Base-by-base conservation (phyloP, 2,329 filamentous ascomycete species). In the Penicillium crustosum region DNA sequence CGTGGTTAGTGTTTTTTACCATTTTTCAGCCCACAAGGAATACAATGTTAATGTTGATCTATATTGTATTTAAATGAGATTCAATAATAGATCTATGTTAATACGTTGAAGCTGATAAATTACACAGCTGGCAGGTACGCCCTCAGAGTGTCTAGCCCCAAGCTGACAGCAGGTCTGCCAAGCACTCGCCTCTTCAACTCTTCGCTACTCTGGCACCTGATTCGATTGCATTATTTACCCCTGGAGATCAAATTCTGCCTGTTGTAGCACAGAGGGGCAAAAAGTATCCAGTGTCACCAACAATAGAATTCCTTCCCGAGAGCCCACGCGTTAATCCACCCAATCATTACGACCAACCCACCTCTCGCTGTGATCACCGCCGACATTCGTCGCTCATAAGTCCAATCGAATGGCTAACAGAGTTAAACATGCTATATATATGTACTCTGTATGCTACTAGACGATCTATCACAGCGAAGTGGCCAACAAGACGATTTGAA, bases 351-450 rank as follows among this genome's bases (percentile, higher is more conserved):
- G 23, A 29, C 4, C 3, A 59, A 43, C 29, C 39, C 48, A 49
- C 36, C 51, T 58, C 56, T 55, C 27, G 52, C 57, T 55, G 65
- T 67, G 65, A 67, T 64, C 61, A 38, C 31, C 45, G 38, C 52
- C 23, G 33, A 47, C 52, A 66, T 64, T 64, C 51, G 61, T 61
- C 51, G 33, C 25, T 33, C 49, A 38, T 21, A 17, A 25, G 19
- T 36, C 65, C 63, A 67, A 66, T 67, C 41, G 15, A 33, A 45
- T 42, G 23, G 39, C 10, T 5, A 9, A 45, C 10, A 13, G 9
- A n/a, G 17, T 19, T 13, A 1, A 13, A 35, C 25, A 48, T 35
- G 19, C 35, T 48, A 48, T 23, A 23, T n/a, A 1, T 25, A 23
- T 23, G 45, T 36, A 23, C 43, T 31, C 13, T 35, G 21, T 10